Evolutionary conservation across 192 early-diverging fungal genomes (phyloP), one percentile per base, ranked within the genome.

Genomic region (Thoreauomyces humboldtii): DNA sequence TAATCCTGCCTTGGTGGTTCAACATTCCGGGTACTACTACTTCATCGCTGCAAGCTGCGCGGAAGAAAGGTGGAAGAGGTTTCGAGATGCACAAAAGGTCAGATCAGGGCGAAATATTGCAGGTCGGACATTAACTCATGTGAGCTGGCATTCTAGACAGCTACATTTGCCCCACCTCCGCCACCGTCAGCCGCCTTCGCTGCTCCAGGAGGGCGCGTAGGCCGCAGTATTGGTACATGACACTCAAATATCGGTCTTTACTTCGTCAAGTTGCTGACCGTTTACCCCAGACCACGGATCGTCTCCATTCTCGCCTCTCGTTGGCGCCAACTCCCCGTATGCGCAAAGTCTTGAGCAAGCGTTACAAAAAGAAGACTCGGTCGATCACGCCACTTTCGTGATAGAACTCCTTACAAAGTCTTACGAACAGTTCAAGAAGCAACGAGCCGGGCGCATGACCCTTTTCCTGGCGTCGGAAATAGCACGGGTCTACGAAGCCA

Each of bases 371-470:
- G 65, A 68, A 51, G 27, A 35, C 0, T 25, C 28, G 1, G 42
- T 67, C 38, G 77, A 78, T 64, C 89, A 92, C 61, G 75, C 85
- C 7, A 61, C 75, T 11, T 29, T 85, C 12, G 87, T 90, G 5
- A 92, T 95, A 56, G 91, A 93, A 55, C 67, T 95, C 2, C 63
- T 94, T n/a, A 93, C 91, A 5, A 92, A 92, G 62, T 85, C 91
- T n/a, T 95, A 95, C 59, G 93, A 95, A 45, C 86, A 88, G 41
- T 95, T 94, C 65, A 92, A 93, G 65, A 73, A 77, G 44, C 70
- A 86, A 28, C 86, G 85, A 37, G 73, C 76, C 42, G 83, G 86
- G 15, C 82, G 93, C 9, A 91, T 91, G 86, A 94, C 92, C 0
- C 68, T 93, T 1, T 94, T 84, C 59, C 69, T 95, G 2, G 93